A percentile compares a stretch with the other conserved stretches of the same genome.
Evolutionary conservation across 768 basidiomycete genomes (phyloP).

Genomic region (Mrakia gelida): DNA sequence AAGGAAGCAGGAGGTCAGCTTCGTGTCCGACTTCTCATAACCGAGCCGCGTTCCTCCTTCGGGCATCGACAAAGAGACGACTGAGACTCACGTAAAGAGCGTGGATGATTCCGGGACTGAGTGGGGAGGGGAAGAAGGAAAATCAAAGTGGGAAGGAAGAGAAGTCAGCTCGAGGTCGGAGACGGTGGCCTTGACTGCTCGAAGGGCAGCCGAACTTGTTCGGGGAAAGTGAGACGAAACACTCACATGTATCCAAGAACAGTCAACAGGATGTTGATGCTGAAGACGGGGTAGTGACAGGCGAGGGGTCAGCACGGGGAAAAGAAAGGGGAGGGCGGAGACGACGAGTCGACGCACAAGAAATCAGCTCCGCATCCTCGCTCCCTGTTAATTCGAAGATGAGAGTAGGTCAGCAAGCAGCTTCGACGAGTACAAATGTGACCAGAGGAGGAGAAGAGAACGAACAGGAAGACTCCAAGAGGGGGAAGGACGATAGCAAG

Average conservation of each 20-base stretch:
- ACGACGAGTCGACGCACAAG: neutral
- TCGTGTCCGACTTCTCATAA: no score
- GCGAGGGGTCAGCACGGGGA: neutral
- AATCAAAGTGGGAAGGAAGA: neutral
- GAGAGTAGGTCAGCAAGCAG: neutral
- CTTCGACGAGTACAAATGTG: no score
- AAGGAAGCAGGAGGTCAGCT: no score
- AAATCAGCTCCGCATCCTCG: constrained; percentile 19
- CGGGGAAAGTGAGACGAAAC: neutral
- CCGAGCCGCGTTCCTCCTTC: no score
- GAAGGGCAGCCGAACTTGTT: neutral
- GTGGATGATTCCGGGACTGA: constrained; percentile 23
- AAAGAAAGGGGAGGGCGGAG: neutral
- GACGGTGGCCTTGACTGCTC: neutral
- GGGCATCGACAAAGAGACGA: no score
- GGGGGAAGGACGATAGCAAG: constrained; percentile 26
- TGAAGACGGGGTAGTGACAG: neutral
- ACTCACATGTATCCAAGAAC: constrained; percentile 19
- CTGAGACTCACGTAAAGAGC: constrained; percentile 15
- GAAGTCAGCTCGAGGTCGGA: neutral
- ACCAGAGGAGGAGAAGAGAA: neutral
- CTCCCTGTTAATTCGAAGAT: neutral
- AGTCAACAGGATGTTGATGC: constrained; percentile 24
- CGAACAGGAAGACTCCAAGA: constrained; percentile 28
- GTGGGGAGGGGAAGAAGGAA: neutral